Base-by-base conservation (phyloP, 164 flowering plant species). In the Magnolia sinica region DNA sequence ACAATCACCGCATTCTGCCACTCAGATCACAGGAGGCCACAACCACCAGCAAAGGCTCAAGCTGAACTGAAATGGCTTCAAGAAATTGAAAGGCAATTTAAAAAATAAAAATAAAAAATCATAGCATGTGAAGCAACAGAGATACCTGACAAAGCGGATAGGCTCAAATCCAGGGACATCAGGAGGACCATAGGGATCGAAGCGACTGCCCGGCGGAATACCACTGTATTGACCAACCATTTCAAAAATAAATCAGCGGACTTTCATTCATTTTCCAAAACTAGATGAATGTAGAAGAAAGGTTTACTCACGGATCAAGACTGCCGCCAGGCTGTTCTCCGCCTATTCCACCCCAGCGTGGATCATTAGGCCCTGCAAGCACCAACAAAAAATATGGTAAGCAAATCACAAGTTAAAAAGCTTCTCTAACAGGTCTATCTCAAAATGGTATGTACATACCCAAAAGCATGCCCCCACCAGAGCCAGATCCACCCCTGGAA, bases 141-240 rank as follows among this genome's bases (percentile, higher is more conserved):
- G 31, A 29, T 29, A 92, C 97, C 97, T 87, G 73, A 59, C 72
- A 82, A 88, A 89, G 13, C 91, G 86, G 51, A 70, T 71, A 7
- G 93, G 96, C 81, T 91, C 98, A 86, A 91, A 93, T 37, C 93
- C 98, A 73, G 96, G 93, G 72, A 93, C 87, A 27, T 82, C 92
- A 52, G 96, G 98, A 9, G 98, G 98, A 13, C 96, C 96, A 82
- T 78, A 86, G 0, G 98, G 98, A 85, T 93, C 98, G 84, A 87
- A 93, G 24, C 94, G 96, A 70, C 92, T 92, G 79, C 96, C 98
- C 19, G 93, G 96, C 18, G 93, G 96, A 24, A 88, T 81, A 78
- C 85, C 91, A 71, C 96, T 93, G 90, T 80, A 76, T 66, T 76
- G 77, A 76, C 55, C 19, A 22, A 71, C 20, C 63, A 11, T 70